Evolutionary conservation across 2,329 filamentous ascomycete genomes (phyloP), one percentile per base, ranked within the genome.

Genomic region (Trichoderma sp.): DNA sequence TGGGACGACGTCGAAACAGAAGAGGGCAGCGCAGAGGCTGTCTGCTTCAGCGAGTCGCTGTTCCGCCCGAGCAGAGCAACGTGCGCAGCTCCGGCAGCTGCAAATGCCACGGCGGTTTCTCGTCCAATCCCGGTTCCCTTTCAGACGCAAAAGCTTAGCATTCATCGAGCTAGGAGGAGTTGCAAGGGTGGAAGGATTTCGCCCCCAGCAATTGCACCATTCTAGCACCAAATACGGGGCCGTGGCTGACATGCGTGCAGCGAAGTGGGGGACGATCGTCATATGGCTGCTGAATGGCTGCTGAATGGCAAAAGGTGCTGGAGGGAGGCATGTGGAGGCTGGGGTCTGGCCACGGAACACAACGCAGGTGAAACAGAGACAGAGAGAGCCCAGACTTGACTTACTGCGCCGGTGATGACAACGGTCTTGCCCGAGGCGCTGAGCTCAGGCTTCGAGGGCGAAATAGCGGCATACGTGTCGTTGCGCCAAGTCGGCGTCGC

Each of bases 401-500:
- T 67, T 52, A 67, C 55, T 26, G 64, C 64, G 18, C 64, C 64
- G 21, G 64, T 67, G 43, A 67, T 67, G 26, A 67, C n/a, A 3
- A 67, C 39, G 2, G 54, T 59, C 10, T 67, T 67, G 16, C 64
- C 64, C n/a, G 64, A 56, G 26, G 64, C 64, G 24, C 30, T 67
- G 39, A 67, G 64, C 54, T 67, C 55, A 14, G 64, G 55, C 43
- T 39, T 34, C n/a, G 21, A 14, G n/a, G 64, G 64, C 21, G 64
- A 67, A 24, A 67, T 67, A 24, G 64, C 55, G 6, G 64, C 21
- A 13, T 67, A 59, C 3, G 64, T 67, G 18, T 59, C 55, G 21
- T 67, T 67, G 30, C 32, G 64, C 64, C 64, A 67, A 24, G 37
- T 67, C n/a, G 64, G 39, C 64, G 64, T 67, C n/a, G 64, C 21